Conservation (phyloP, 768 basidiomycete genomes). For the Paxillus involutus region DNA sequence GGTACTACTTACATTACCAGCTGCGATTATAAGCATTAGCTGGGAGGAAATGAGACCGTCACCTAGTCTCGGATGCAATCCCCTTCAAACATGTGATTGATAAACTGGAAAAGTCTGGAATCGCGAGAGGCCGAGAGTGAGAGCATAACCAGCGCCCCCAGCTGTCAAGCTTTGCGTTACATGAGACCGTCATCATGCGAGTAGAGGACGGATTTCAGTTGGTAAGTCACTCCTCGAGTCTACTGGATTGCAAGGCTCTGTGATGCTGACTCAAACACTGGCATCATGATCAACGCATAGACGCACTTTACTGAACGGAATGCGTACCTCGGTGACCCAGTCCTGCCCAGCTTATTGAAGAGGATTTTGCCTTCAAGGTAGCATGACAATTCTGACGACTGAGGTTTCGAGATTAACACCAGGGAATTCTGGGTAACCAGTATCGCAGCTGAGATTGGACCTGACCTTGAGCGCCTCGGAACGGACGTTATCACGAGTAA, state of each 20-base stretch:
- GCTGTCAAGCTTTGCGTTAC: neutral
- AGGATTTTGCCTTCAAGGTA: constrained; percentile 52
- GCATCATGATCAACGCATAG: constrained; percentile 33
- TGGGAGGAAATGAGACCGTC: too few species aligned
- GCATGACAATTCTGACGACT: constrained; percentile 1
- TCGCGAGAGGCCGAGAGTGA: too few species aligned
- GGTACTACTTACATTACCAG: too few species aligned
- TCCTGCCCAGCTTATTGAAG: constrained; percentile 59
- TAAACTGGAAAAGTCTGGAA: too few species aligned
- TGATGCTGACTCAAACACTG: neutral
- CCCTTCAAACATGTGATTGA: too few species aligned
- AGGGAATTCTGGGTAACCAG: constrained; percentile 27
- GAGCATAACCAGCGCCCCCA: too few species aligned
- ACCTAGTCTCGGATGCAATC: too few species aligned
- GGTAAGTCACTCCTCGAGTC: constrained; percentile 38
- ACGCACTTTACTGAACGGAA: constrained; percentile 55
- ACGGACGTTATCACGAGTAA: constrained; percentile 51
- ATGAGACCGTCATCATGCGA: constrained; percentile 42
- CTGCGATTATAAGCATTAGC: too few species aligned
- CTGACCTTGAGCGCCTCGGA: constrained; percentile 62
- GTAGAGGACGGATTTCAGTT: constrained; percentile 68
- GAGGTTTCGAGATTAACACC: neutral
- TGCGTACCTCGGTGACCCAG: constrained; percentile 60
- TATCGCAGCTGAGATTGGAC: constrained; percentile 47
- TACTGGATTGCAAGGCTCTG: neutral